Evolutionary conservation across 2,329 filamentous ascomycete species (phyloP), one percentile per base, ranked within the genome.

Genomic region (Ustulina deusta): DNA sequence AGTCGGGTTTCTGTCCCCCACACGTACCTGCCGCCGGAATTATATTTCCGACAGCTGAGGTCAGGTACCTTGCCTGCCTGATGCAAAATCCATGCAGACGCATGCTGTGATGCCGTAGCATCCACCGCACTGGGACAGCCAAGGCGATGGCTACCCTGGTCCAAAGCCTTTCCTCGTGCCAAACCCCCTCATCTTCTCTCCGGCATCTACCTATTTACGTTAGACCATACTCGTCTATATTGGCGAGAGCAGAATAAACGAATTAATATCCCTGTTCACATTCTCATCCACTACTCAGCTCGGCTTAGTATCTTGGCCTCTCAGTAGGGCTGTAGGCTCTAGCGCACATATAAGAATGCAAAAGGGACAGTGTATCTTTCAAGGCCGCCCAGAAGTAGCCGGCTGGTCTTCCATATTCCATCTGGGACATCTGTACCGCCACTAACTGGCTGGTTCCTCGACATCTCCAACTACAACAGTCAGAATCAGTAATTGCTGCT

Each of bases 61-160:
- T 17, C 36, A n/a, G 17, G 40, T 48, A 32, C 51, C 42, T 42
- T 54, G 42, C 42, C 42, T 56, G n/a, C 57, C 22, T 56, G n/a
- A 51, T 56, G 55, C 63, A 56, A 51, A 42, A 11, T 44, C 44
- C 38, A 60, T 51, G 55, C 38, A 38, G 46, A 36, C 29, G 17
- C 27, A 51, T 58, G 32, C 32, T 25, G 42, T 42, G 38, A 22
- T 56, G 13, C 63, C 49, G 49, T 15, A 46, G 6, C 17, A 32
- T 44, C 63, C 57, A 38, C 42, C 2, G 9, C 17, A 17, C 10
- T 34, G 63, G 57, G 38, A 38, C 51, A 17, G n/a, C 40, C 22
- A 32, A 22, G 34, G 27, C 22, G 27, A 42, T 15, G 49, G 25
- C 17, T 48, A 58, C n/a, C 40, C 55, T 52, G n/a, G 36, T 54